These are phyloP conservation scores for Jatropha podagrica DNA, from an alignment of 441 rosid genomes.

Conservation along the genomic window DNA sequence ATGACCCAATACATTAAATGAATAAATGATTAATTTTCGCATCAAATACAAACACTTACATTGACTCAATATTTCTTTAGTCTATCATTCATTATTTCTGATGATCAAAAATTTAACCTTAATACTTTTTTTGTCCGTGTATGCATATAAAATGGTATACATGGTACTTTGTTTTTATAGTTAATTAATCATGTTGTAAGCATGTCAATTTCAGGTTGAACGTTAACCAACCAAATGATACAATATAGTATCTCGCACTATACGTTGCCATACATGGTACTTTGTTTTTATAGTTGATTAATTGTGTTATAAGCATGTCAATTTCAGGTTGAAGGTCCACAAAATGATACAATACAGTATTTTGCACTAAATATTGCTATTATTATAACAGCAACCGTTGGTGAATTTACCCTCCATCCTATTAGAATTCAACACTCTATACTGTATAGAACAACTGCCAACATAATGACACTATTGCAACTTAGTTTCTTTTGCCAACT, in stretches of 20 bases:
- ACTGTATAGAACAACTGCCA: background rate
- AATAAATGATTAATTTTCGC: background rate
- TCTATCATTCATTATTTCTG: background rate
- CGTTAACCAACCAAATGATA: background rate
- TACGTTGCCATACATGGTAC: background rate
- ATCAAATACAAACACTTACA: background rate
- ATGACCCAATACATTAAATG: background rate
- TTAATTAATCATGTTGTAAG: background rate
- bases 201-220: background rate
- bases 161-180: background rate
- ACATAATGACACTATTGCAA: background rate
- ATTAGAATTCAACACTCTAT: background rate
- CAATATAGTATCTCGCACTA: background rate
- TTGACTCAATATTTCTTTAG: background rate
- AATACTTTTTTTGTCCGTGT: no score
- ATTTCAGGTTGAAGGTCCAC: background rate
- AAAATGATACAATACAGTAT: background rate
- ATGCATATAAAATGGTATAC: no score
- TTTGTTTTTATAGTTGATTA: background rate
- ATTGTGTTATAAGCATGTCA: background rate
- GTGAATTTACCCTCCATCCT: no score
- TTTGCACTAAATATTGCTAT: background rate
- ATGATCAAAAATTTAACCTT: no score
- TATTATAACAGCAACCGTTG: background rate
- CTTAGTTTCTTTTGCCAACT: background rate